These are phyloP conservation scores for Chalaropsis thielavioides DNA, from an alignment of 2,329 filamentous ascomycete genomes.

Conservation along the genomic window DNA sequence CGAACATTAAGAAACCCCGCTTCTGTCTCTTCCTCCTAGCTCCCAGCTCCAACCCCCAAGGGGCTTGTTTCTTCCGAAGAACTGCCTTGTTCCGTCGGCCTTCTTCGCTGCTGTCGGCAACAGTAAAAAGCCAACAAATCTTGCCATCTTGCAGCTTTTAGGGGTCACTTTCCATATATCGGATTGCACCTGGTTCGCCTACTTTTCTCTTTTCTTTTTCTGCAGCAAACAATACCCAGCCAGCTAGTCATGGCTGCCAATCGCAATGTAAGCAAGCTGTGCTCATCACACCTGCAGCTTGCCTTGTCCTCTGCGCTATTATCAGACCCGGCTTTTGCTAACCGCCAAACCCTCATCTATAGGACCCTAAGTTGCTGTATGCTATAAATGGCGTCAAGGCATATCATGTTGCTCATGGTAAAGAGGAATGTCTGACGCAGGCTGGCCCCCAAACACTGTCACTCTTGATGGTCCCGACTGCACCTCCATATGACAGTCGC, in stretches of 20 bases:
- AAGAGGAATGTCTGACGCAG: slow-evolving; percentile 67
- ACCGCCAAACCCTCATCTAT: slow-evolving; percentile 8
- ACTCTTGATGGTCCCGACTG: slow-evolving; percentile 88
- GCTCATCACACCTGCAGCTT: neutral
- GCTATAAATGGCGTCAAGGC: slow-evolving; percentile 75
- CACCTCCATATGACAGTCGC: slow-evolving; percentile 50
- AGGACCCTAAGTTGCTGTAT: slow-evolving; percentile 53
- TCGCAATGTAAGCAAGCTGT: slow-evolving; percentile 12
- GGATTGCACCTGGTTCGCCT: neutral
- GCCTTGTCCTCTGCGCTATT: neutral
- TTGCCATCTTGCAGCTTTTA: neutral
- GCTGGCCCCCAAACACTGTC: slow-evolving; percentile 83
- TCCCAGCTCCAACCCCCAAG: neutral
- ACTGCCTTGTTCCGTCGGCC: neutral
- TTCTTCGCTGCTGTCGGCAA: neutral
- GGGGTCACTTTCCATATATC: neutral
- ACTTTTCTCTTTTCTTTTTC: neutral
- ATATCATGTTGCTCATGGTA: slow-evolving; percentile 79
- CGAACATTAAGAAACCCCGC: neutral
- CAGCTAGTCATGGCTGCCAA: slow-evolving; percentile 11
- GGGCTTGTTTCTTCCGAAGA: neutral
- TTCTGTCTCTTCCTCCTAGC: neutral
- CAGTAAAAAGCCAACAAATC: neutral
- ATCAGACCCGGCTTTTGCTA: slow-evolving; percentile 2
- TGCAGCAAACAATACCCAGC: neutral